phyloP scores from a whole-genome alignment of 371 early-diverging fungal genomes.

The Nosema granulosis region DNA sequence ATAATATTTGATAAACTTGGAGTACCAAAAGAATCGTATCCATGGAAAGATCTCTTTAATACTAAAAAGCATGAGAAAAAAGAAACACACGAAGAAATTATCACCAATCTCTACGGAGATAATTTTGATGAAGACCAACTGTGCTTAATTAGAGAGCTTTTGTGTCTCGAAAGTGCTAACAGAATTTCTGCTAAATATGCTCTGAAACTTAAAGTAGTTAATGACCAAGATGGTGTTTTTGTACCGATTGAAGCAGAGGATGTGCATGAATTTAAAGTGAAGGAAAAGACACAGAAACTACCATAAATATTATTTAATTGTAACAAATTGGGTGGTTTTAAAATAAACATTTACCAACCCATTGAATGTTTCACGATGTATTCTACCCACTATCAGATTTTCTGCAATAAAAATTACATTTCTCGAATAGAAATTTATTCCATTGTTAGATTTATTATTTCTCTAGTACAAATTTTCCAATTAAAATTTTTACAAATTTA shows the following conservation, averaged over 20 bases:
- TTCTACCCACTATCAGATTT: no score
- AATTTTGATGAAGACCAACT: constrained; percentile 34
- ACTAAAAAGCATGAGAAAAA: constrained; percentile 23
- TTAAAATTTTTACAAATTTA: no score
- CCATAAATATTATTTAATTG: no score
- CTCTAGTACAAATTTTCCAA: no score
- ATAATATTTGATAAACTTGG: constrained; percentile 42
- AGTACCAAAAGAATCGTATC: constrained; percentile 32
- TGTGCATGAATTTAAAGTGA: constrained; percentile 19
- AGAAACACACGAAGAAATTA: constrained; percentile 12
- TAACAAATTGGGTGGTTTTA: no score
- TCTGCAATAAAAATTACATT: no score
- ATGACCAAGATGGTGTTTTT: background rate
- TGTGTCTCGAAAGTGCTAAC: constrained; percentile 27
- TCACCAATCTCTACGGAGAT: constrained; percentile 7
- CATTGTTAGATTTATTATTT: no score
- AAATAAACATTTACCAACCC: no score
- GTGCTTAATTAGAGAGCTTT: constrained; percentile 37
- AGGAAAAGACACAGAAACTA: no score
- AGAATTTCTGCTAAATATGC: constrained; percentile 32
- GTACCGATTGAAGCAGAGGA: background rate
- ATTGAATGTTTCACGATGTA: no score
- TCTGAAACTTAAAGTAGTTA: background rate
- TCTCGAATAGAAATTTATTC: no score
- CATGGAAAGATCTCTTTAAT: constrained; percentile 38